Evolutionary conservation across 2,329 filamentous ascomycete genomes (phyloP).

Genomic region (Proliferodiscus dingleyae): DNA sequence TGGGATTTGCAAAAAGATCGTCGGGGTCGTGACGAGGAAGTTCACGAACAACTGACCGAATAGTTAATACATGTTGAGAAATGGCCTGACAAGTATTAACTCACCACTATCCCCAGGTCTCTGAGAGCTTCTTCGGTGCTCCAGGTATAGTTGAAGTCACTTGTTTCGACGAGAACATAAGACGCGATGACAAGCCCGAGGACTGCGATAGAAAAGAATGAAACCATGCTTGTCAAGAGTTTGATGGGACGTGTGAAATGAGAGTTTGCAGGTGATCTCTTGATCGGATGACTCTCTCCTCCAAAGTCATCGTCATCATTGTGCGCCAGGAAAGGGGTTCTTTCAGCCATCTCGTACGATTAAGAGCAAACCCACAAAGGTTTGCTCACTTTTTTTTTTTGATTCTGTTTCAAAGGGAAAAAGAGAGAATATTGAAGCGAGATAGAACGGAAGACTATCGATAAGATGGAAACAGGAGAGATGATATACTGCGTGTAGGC

Average conservation of each 20-base stretch:
- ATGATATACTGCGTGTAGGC: too few species aligned
- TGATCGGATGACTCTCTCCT: neutral
- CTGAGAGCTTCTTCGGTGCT: neutral
- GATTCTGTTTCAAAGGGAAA: too few species aligned
- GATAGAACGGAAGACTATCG: too few species aligned
- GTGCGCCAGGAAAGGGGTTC: neutral
- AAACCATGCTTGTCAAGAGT: slow-evolving; percentile 1
- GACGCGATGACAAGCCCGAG: slow-evolving; percentile 5
- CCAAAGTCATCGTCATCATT: neutral
- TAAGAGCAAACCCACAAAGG: neutral
- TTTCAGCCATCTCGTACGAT: neutral
- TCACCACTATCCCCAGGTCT: slow-evolving; percentile 8
- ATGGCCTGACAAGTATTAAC: neutral
- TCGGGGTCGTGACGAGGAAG: slow-evolving; percentile 6
- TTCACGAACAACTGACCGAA: slow-evolving; percentile 4
- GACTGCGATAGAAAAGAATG: slow-evolving; percentile 3
- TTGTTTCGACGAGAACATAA: neutral
- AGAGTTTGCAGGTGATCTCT: slow-evolving; percentile 2
- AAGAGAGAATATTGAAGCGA: too few species aligned
- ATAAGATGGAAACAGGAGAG: too few species aligned
- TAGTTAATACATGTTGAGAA: neutral
- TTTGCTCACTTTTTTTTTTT: too few species aligned
- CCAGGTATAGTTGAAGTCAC: slow-evolving; percentile 3
- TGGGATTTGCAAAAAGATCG: slow-evolving; percentile 5
- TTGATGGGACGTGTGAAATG: slow-evolving; percentile 9